Evolutionary conservation across 306 rosid species (phyloP).

Genomic region (Acmispon strigosus): DNA sequence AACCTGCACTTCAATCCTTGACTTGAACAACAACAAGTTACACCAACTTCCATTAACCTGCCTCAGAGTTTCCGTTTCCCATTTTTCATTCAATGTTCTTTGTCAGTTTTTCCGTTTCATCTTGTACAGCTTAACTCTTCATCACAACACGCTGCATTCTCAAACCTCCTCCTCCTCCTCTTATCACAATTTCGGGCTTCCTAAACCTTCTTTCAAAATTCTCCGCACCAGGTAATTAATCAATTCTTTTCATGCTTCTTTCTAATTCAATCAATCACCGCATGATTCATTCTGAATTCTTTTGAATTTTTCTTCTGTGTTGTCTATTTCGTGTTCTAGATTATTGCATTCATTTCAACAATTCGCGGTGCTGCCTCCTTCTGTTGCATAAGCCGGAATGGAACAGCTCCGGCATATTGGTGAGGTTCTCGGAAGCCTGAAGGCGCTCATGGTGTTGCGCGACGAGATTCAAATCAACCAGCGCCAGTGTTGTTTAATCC

Average conservation of each 20-base stretch:
- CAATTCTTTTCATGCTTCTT: too few species aligned
- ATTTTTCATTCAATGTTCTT: neutral
- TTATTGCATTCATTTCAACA: neutral
- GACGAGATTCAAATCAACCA: constrained; percentile 74
- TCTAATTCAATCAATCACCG: too few species aligned
- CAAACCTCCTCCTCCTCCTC: too few species aligned
- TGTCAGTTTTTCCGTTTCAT: neutral
- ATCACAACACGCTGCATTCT: neutral
- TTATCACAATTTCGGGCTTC: too few species aligned
- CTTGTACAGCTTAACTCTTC: neutral
- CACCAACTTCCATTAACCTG: neutral
- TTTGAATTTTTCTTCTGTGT: neutral
- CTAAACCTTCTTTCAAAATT: too few species aligned
- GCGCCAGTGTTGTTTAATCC: constrained; percentile 59
- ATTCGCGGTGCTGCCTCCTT: neutral
- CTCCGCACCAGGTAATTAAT: too few species aligned
- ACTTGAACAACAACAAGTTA: neutral
- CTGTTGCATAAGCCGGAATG: constrained; percentile 42
- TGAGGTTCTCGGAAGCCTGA: constrained; percentile 85
- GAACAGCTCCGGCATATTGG: constrained; percentile 97
- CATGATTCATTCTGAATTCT: too few species aligned
- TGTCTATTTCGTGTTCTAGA: neutral
- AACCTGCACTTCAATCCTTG: constrained; percentile 17
- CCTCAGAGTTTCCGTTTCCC: constrained; percentile 28
- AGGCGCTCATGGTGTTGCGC: constrained; percentile 72